Evolutionary conservation across 805 yeast species (phyloP).

Genomic region (Isabelozyma heimii): DNA sequence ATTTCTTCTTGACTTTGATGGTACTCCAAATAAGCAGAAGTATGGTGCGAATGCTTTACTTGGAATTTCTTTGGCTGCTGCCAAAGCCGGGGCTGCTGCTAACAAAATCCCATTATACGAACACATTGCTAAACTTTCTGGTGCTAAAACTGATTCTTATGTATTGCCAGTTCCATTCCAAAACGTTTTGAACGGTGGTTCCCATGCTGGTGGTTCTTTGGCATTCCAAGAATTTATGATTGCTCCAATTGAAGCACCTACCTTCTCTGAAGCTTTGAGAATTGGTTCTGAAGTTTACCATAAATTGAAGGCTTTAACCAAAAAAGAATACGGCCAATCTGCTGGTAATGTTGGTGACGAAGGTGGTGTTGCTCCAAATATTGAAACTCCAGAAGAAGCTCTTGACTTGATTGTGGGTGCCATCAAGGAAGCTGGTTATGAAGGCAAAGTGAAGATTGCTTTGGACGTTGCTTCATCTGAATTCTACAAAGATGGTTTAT

Average conservation of each 20-base stretch:
- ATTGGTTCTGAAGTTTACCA: constrained; percentile 19
- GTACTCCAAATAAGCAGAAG: constrained; percentile 16
- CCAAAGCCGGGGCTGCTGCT: constrained; percentile 19
- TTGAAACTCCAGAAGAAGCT: constrained; percentile 17
- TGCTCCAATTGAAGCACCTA: constrained; percentile 12
- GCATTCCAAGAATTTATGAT: constrained; percentile 25
- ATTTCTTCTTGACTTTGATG: constrained; percentile 13
- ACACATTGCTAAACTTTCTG: constrained; percentile 15
- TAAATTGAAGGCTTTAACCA: constrained; percentile 14
- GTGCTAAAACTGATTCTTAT: constrained; percentile 5
- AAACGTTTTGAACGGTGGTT: constrained; percentile 21
- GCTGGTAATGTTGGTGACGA: constrained; percentile 25
- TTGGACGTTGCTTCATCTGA: constrained; percentile 20
- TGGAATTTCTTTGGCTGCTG: constrained; percentile 19
- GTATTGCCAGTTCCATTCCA: constrained; percentile 22
- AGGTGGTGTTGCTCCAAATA: constrained; percentile 22
- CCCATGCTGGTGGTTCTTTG: constrained; percentile 21
- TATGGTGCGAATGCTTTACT: constrained; percentile 21
- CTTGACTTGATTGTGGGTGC: constrained; percentile 16
- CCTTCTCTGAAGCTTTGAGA: constrained; percentile 17
- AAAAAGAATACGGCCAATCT: constrained; percentile 14
- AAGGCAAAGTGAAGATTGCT: constrained; percentile 17
- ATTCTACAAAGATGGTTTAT: constrained; percentile 17
- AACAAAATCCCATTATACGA: constrained; percentile 15
- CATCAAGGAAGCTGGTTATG: constrained; percentile 15